Base-by-base conservation (phyloP, 148 eudicot genomes). In the Diospyros lotus region DNA sequence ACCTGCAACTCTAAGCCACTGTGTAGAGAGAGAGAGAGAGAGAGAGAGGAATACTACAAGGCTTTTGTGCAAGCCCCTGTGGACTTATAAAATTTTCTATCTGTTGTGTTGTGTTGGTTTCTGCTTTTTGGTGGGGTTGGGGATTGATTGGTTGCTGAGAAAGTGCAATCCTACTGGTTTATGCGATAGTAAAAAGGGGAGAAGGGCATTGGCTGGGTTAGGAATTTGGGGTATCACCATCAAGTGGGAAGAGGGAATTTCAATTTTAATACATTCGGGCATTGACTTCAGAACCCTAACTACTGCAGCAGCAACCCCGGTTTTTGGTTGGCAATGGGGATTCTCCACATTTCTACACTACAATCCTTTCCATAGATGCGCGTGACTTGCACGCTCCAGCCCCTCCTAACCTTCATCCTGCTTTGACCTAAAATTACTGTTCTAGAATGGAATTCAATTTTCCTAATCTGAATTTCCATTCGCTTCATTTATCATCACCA, bases 41-140 rank as follows among this genome's bases (percentile, higher is more conserved):
- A 61, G 60, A 66, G n/a, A 65, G 59, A 67, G 66, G 81, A 82
- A 79, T 74, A 74, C 77, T 77, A 80, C 81, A 75, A 80, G 80
- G 77, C 46, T 79, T 53, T 52, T 15, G 38, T 64, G 61, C 15
- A 56, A 53, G 76, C 13, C 18, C 40, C 39, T 12, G 44, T 58
- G 15, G 52, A 48, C 13, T 72, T 77, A 63, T 50, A 78, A 54
- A 45, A 45, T 48, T 61, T 70, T 66, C 61, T 45, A 58, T 74
- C 55, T 64, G 78, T 45, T 40, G 39, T 45, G 59, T 41, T 12
- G 38, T 40, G 3, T 18, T 8, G 65, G 63, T 14, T 5, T 38
- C 68, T 17, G 45, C n/a, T 43, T 74, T 54, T 51, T 54, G 73
- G 54, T 42, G 50, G 73, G 62, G 5, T 42, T 48, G 50, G 51